Base-by-base conservation (phyloP, 164 flowering plant species). In the Taxillus chinensis region DNA sequence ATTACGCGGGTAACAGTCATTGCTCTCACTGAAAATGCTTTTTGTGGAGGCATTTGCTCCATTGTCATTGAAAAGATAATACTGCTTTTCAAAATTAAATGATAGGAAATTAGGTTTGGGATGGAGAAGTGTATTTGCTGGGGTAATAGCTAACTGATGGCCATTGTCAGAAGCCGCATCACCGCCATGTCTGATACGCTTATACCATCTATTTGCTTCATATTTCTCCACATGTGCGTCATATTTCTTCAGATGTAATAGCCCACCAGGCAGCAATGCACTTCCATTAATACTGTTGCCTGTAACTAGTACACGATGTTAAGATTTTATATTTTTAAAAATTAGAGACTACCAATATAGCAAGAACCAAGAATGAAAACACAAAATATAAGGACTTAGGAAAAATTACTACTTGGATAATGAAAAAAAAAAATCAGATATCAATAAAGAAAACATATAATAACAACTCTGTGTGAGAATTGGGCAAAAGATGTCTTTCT, bases 131-230 rank as follows among this genome's bases (percentile, higher is more conserved):
- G 75, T 63, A 55, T 69, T 76, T 45, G 68, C 55, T 48, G 62
- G 15, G 14, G 77, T 71, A 52, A 67, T 41, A 3, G 72, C 63
- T 41, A 71, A 43, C n/a, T 56, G 72, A 61, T 67, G 63, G 50
- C 52, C 68, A 68, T 67, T 69, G 71, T 64, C 58, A 27, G 61
- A 39, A 13, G 64, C 27, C 27, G 27, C 27, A 27, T 27, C 72
- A 37, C 70, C 76, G 68, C 84, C 85, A 54, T 68, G 55, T 73
- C 82, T 85, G 27, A 83, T 62, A 4, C 49, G 70, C 64, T 15
- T 50, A 58, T 39, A 67, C 79, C 76, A 72, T 56, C 70, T 70
- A 65, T 56, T 64, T 9, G 71, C 52, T 64, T 66, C 83, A 66
- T 70, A 63, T 60, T 71, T 78, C 59, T 68, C 76, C 38, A 66